phyloP scores from a whole-genome alignment of 352 stramenopile species.

The Phytopythium aichiense region DNA sequence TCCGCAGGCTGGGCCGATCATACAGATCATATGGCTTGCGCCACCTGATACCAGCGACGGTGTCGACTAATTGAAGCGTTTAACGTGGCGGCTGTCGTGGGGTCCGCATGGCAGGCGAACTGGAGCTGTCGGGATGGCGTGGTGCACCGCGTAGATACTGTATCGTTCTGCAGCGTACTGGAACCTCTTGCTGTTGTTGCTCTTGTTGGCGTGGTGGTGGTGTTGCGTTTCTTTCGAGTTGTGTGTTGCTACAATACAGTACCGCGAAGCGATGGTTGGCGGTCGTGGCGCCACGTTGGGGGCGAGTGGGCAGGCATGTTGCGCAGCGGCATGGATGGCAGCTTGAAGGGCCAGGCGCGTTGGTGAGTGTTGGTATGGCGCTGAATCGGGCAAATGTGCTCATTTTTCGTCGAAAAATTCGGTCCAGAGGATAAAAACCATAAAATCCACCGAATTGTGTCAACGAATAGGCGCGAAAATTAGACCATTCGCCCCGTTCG shows the following conservation, averaged over 20 bases:
- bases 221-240: neutral
- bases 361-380: constrained; percentile 1
- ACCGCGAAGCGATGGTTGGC: neutral
- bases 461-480: neutral
- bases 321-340: neutral
- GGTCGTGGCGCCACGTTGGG: neutral
- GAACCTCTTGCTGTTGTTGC: too few relatives aligned
- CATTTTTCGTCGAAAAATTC: neutral
- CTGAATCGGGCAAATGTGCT: neutral
- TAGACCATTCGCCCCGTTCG: neutral
- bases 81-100: too few relatives aligned
- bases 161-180: too few relatives aligned
- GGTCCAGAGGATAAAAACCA: neutral
- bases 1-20: too few relatives aligned
- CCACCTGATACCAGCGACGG: too few relatives aligned
- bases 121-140: too few relatives aligned
- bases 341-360: neutral
- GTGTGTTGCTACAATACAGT: too few relatives aligned
- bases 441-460: constrained; percentile 3
- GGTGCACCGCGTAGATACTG: too few relatives aligned
- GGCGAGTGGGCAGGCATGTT: neutral
- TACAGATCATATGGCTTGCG: too few relatives aligned
- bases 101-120: too few relatives aligned
- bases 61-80: too few relatives aligned
- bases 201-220: neutral